phyloP scores from a whole-genome alignment of 768 basidiomycete genomes.

The Phaeotremella skinneri region DNA sequence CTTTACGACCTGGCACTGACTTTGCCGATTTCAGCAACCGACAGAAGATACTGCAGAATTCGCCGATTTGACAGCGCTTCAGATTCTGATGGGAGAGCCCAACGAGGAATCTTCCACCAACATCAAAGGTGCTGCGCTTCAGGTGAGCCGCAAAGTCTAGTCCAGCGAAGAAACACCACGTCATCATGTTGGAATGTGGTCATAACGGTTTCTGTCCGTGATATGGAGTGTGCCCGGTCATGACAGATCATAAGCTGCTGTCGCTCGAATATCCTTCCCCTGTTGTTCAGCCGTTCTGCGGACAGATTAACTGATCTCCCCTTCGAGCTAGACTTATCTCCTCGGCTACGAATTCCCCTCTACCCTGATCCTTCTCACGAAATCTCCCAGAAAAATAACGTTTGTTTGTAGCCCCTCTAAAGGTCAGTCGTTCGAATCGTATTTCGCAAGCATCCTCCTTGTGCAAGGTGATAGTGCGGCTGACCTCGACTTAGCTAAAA shows the following conservation, averaged over 20 bases:
- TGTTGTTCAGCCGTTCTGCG: background rate
- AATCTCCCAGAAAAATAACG: conserved; percentile 59
- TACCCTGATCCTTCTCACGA: conserved; percentile 76
- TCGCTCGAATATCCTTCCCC: too few species aligned
- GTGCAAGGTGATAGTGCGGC: background rate
- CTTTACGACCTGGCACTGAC: too few species aligned
- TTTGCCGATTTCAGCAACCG: conserved; percentile 34
- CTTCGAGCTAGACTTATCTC: conserved; percentile 78
- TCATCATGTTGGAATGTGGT: background rate
- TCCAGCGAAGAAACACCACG: background rate
- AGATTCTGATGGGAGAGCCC: conserved; percentile 53
- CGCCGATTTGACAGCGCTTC: conserved; percentile 43
- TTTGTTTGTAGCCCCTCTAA: conserved; percentile 86
- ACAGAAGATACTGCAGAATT: conserved; percentile 33
- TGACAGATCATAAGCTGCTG: background rate
- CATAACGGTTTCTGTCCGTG: background rate
- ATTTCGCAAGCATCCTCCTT: background rate
- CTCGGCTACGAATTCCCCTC: conserved; percentile 97
- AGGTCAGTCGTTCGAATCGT: conserved; percentile 59
- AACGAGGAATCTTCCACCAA: conserved; percentile 83
- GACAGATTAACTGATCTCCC: background rate
- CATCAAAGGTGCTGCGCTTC: conserved; percentile 79
- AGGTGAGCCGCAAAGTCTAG: conserved; percentile 57
- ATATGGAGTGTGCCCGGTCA: background rate
- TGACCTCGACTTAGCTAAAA: conserved; percentile 63